A percentile compares a stretch with the other conserved stretches of the same genome.
These are phyloP conservation scores for Handroanthus guayacan DNA, from an alignment of 257 asterid genomes.

Conservation along the genomic window DNA sequence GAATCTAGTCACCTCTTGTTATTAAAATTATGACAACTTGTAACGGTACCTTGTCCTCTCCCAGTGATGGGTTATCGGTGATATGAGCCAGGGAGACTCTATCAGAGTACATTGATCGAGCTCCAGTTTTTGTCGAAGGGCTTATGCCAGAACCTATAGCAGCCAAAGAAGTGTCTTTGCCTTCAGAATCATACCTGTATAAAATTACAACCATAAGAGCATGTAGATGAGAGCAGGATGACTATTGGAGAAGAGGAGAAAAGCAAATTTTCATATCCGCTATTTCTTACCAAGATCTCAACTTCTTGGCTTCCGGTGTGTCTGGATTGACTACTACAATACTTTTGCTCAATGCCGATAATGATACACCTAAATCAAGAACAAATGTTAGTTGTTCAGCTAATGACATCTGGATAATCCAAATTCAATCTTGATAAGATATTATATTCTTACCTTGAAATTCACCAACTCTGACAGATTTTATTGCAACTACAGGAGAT, in stretches of 20 bases:
- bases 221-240: background rate
- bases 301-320: slow-evolving; percentile 77
- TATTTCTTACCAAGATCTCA: slow-evolving; percentile 73
- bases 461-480: slow-evolving; percentile 90
- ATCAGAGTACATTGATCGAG: slow-evolving; percentile 66
- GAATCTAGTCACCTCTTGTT: background rate
- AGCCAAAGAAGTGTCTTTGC: slow-evolving; percentile 77
- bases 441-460: slow-evolving; percentile 65
- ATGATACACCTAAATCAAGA: slow-evolving; percentile 70
- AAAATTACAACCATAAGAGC: slow-evolving; percentile 12
- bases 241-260: background rate
- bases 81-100: slow-evolving; percentile 80
- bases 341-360: slow-evolving; percentile 86
- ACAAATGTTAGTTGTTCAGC: background rate
- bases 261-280: background rate
- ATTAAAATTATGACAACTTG: background rate
- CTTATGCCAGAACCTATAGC: slow-evolving; percentile 75
- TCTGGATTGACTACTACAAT: slow-evolving; percentile 71
- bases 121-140: slow-evolving; percentile 55
- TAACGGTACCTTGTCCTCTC: slow-evolving; percentile 75
- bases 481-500: slow-evolving; percentile 91
- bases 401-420: background rate
- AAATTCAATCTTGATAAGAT: background rate
- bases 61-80: slow-evolving; percentile 70
- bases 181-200: slow-evolving; percentile 88